Evolutionary conservation across 2,329 filamentous ascomycete species (phyloP).

Genomic region (Pezicula radicicola): DNA sequence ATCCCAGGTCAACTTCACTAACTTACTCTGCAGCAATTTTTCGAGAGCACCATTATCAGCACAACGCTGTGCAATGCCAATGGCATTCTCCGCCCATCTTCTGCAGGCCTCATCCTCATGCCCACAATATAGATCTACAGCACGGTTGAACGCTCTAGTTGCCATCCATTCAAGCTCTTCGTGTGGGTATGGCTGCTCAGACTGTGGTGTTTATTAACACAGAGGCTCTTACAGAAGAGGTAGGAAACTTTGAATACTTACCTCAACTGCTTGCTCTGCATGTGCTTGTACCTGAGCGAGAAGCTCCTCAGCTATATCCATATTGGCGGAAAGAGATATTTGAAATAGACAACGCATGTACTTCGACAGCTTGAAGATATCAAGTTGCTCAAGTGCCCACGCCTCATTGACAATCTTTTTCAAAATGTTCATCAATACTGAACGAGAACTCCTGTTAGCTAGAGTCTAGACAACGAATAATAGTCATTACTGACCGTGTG

Average conservation of each 20-base stretch:
- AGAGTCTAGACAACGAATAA: slow-evolving; percentile 4
- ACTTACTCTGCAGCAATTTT: slow-evolving; percentile 22
- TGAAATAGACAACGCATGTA: slow-evolving; percentile 80
- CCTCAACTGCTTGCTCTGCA: slow-evolving; percentile 46
- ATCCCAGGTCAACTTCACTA: slow-evolving; percentile 18
- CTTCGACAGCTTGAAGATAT: slow-evolving; percentile 61
- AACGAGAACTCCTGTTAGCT: slow-evolving; percentile 41
- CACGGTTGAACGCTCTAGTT: slow-evolving; percentile 66
- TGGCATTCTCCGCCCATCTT: slow-evolving; percentile 31
- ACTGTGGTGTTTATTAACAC: slow-evolving; percentile 24
- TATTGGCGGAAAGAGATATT: slow-evolving; percentile 53
- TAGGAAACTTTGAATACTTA: slow-evolving; percentile 25
- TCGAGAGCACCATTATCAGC: slow-evolving; percentile 24
- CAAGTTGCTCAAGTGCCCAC: slow-evolving; percentile 53
- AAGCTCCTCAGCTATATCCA: slow-evolving; percentile 51
- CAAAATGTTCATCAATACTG: slow-evolving; percentile 40
- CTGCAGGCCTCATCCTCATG: slow-evolving; percentile 52
- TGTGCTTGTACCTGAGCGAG: slow-evolving; percentile 60
- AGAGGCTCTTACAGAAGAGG: neutral
- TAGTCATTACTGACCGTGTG: slow-evolving; percentile 38
- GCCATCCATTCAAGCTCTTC: slow-evolving; percentile 77
- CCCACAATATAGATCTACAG: slow-evolving; percentile 60
- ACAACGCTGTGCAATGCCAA: slow-evolving; percentile 27
- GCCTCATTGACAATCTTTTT: slow-evolving; percentile 69
- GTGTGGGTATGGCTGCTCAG: slow-evolving; percentile 52